Evolutionary conservation across 2,329 filamentous ascomycete species (phyloP), one percentile per base, ranked within the genome.

Genomic region (Exserohilum turcica): DNA sequence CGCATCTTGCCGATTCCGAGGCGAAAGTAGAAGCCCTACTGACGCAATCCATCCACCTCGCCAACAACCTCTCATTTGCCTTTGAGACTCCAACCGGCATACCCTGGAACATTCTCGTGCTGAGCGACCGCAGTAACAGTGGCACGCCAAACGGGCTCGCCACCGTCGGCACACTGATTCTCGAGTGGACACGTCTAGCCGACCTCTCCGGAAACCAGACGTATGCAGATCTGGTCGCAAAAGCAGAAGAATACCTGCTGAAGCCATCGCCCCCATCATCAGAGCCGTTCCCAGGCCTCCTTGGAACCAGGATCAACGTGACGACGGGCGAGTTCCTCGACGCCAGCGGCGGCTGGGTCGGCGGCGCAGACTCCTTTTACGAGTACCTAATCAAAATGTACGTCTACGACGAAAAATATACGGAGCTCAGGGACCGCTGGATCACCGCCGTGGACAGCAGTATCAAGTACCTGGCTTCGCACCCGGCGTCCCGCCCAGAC

Each of bases 301-400:
- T 93, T 0, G 91, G 91, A 5, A 86, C 82, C 24, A 76, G 83
- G 42, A 81, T 96, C 33, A 79, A 85, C 61, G 81, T 91, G 56
- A 68, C 76, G 1, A 85, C 83, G 3, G 91, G 91, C 16, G 65
- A 78, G 6, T 93, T 95, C 62, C 61, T 82, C 12, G 84, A 93
- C 67, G 82, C 82, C 19, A 66, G 61, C 1, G 91, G 92, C 45
- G 88, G 89, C 38, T 96, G 91, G 91, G 83, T 84, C 33, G 90
- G 88, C 44, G 88, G 89, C 6, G 83, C 83, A 27, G 91, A 95
- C 72, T 90, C 86, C 37, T 95, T 88, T 76, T 96, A 95, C 76
- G 91, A 95, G 75, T 95, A 95, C 66, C 82, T 96, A 28, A 87
- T 96, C 73, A 96, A 96, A 79, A 93, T 94, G 89, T 95, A 87